phyloP scores from a whole-genome alignment of 2,329 filamentous ascomycete species.

The Fusarium miscanthi region DNA sequence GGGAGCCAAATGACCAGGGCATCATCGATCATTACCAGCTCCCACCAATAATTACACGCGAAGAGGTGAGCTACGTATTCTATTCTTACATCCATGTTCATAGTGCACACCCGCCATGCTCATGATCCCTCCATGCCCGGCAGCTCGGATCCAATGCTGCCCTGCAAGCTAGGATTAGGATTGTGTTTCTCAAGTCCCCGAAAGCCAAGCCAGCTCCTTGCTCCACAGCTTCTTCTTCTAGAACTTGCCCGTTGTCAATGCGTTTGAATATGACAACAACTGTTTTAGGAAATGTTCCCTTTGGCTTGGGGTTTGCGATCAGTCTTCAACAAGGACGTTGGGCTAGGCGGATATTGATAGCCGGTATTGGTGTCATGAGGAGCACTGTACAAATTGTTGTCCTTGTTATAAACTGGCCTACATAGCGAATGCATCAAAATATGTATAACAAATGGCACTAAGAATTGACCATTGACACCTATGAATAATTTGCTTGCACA shows the following conservation, averaged over 20 bases:
- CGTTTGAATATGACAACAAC: background rate
- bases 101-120: conserved; percentile 25
- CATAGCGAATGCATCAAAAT: background rate
- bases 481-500: background rate
- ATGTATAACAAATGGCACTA: too few species aligned
- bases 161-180: conserved; percentile 27
- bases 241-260: conserved; percentile 33
- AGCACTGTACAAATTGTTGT: background rate
- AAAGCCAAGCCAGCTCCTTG: conserved; percentile 30
- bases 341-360: background rate
- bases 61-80: conserved; percentile 19
- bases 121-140: conserved; percentile 27
- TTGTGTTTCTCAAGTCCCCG: conserved; percentile 30
- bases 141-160: conserved; percentile 37
- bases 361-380: background rate
- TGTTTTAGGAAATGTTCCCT: conserved; percentile 5
- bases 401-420: too few species aligned
- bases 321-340: background rate
- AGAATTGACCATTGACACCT: background rate
- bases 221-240: conserved; percentile 39
- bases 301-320: background rate
- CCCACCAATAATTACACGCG: conserved; percentile 38
- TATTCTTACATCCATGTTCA: conserved; percentile 28
- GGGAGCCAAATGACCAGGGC: conserved; percentile 27
- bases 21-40: conserved; percentile 23